Base-by-base conservation (phyloP, 179 eudicot genomes). In the Sideroxylon spinosum region DNA sequence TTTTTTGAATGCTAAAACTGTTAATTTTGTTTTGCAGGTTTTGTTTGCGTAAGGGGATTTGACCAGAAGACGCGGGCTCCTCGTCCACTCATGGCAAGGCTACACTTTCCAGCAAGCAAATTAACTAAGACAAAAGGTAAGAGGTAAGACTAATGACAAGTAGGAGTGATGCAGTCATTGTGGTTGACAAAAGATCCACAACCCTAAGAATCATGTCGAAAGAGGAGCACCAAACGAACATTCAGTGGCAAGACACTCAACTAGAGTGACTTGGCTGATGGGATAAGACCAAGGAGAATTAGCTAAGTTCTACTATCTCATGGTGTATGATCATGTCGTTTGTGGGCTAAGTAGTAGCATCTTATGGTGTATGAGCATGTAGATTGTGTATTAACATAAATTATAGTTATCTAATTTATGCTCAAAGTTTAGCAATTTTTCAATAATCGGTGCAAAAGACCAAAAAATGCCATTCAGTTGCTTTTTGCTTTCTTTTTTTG, bases 31-130 rank as follows among this genome's bases (percentile, higher is more conserved):
- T 69, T 28, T 74, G 73, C 88, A 91, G 96, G 96, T 69, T 90
- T 87, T 81, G 96, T 91, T 67, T 91, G 96, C 69, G 96, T 91
- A 26, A 81, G 96, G 80, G 96, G 96, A 10, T 91, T 91, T 80
- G 96, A 91, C 77, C 84, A 75, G 67, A 85, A 86, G 77, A 84
- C 85, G 46, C 78, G 93, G 73, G 84, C 92, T 68, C 96, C 96
- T 29, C 91, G 92, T 50, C 96, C 96, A 49, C 93, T 91, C 64
- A 81, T 87, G 84, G 93, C 92, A 68, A 90, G 93, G 80, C 76
- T 90, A 79, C 96, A 91, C 82, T 85, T 86, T 76, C 88, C 96
- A 68, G 88, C 90, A 9, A 91, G 93, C 88, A 91, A 85, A 83
- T 74, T 81, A 76, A 10, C 82, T 3, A 82, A 67, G 68, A 68